Evolutionary conservation across 768 basidiomycete species (phyloP).

Genomic region (Cystofilobasidium macerans): DNA sequence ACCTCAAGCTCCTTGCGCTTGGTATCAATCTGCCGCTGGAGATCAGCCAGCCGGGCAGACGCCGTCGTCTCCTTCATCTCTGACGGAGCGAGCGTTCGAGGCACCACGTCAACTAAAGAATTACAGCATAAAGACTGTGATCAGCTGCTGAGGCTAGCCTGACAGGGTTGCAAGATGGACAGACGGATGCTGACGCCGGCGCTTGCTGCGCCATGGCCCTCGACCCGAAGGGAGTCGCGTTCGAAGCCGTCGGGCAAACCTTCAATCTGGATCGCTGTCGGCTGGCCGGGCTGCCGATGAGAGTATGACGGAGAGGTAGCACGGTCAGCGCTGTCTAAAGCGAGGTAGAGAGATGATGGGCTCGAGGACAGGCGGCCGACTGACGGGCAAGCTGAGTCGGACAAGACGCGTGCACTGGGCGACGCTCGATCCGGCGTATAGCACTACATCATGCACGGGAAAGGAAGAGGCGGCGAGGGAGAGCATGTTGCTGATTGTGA

Average conservation of each 20-base stretch:
- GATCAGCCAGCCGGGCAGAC: not conserved
- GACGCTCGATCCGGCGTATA: not conserved
- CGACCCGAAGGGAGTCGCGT: not conserved
- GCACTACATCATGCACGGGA: not conserved
- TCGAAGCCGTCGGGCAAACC: not conserved
- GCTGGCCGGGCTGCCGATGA: not conserved
- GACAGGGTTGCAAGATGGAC: not conserved
- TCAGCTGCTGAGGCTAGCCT: not conserved
- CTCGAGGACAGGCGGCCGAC: not conserved
- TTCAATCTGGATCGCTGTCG: not conserved
- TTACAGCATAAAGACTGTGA: not conserved
- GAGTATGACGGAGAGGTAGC: not conserved
- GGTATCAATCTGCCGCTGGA: not conserved
- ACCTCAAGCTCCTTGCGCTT: not conserved
- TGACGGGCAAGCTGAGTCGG: not conserved
- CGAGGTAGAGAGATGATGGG: not conserved
- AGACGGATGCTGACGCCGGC: not conserved
- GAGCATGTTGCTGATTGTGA: no score
- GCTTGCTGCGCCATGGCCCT: not conserved
- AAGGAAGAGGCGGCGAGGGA: not conserved
- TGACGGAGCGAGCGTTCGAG: not conserved
- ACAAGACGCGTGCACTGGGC: not conserved
- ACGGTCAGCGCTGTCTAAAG: not conserved
- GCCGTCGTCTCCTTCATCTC: not conserved
- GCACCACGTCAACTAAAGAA: not conserved